Conservation (phyloP, 306 rosid genomes). For the Quercus mongolica region DNA sequence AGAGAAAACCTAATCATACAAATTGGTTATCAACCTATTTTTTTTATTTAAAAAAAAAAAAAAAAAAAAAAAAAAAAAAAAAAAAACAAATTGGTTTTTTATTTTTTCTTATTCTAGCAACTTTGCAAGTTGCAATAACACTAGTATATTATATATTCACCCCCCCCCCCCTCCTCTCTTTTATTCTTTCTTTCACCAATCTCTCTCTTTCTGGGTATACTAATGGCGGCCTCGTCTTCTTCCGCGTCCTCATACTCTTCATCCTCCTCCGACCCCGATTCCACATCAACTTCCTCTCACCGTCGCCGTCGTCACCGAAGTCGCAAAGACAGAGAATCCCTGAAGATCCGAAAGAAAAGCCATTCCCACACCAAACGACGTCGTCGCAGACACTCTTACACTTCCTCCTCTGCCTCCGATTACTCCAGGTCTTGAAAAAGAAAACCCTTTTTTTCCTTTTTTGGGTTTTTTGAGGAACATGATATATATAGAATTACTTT, state of each 20-base stretch:
- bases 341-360: slow-evolving; percentile 64
- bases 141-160: too few relatives aligned
- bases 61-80: too few relatives aligned
- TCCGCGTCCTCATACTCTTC: slow-evolving; percentile 32
- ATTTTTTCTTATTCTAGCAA: too few relatives aligned
- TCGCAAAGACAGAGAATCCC: slow-evolving; percentile 56
- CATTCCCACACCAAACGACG: slow-evolving; percentile 74
- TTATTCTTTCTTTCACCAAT: not conserved
- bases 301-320: slow-evolving; percentile 46
- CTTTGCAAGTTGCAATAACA: too few relatives aligned
- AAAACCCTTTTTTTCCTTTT: too few relatives aligned
- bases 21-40: too few relatives aligned
- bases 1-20: too few relatives aligned
- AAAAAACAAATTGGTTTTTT: too few relatives aligned
- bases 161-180: too few relatives aligned
- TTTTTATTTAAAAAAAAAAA: too few relatives aligned
- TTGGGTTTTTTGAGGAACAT: not conserved
- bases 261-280: slow-evolving; percentile 22
- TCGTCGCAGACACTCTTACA: slow-evolving; percentile 68
- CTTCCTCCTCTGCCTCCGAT: slow-evolving; percentile 58
- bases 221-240: slow-evolving; percentile 75
- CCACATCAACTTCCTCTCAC: slow-evolving; percentile 38
- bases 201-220: not conserved
- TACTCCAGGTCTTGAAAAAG: slow-evolving; percentile 45
- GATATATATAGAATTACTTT: too few relatives aligned